Evolutionary conservation across 1,284 basidiomycete species (phyloP).

Genomic region (Trichosporon coremiiforme): DNA sequence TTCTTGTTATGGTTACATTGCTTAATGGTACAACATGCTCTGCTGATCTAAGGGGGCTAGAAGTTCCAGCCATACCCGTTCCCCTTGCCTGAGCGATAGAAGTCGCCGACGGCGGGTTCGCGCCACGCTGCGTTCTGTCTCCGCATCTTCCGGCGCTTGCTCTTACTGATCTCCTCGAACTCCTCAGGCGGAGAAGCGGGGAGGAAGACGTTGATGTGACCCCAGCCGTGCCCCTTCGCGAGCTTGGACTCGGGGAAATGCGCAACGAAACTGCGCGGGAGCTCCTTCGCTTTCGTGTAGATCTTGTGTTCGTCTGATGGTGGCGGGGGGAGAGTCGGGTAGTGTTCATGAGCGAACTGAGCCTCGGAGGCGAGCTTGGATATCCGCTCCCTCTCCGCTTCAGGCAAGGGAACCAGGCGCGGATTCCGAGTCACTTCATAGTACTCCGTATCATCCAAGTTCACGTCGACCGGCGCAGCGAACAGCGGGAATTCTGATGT

Average conservation of each 20-base stretch:
- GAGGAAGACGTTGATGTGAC: constrained; percentile 12
- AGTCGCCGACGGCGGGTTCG: background rate
- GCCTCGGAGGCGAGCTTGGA: constrained; percentile 19
- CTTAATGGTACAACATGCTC: background rate
- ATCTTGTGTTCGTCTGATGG: background rate
- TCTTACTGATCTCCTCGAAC: background rate
- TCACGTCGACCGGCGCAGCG: constrained; percentile 36
- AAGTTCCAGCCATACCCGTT: constrained; percentile 14
- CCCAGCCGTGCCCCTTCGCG: background rate
- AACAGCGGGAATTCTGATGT: constrained; percentile 43
- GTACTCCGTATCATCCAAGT: constrained; percentile 30
- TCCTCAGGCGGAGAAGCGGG: background rate
- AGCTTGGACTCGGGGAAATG: constrained; percentile 9
- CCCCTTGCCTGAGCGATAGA: background rate
- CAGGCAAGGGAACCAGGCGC: constrained; percentile 17
- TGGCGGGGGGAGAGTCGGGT: background rate
- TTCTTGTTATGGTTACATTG: constrained; percentile 7
- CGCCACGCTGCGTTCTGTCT: constrained; percentile 2
- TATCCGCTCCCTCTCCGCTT: constrained; percentile 1
- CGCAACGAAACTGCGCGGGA: background rate
- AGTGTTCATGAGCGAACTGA: background rate
- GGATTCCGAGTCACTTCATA: constrained; percentile 33
- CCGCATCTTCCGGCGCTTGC: background rate
- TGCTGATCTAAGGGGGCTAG: no score
- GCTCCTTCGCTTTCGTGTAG: constrained; percentile 8